Base-by-base conservation (phyloP, 2,329 filamentous ascomycete species). In the Pseudopyricularia javanii region DNA sequence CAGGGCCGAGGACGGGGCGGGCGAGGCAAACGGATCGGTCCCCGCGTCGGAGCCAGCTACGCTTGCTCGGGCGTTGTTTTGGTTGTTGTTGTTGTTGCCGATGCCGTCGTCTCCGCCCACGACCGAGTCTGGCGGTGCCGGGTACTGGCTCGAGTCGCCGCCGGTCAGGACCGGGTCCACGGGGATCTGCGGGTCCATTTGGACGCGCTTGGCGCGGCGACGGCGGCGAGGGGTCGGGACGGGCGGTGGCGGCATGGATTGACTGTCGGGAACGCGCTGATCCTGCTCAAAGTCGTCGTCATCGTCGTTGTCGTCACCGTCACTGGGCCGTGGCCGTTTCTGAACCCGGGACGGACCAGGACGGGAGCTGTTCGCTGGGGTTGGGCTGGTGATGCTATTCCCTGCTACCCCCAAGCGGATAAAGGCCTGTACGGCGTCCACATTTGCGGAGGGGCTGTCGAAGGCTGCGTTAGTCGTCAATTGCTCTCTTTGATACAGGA, bases 231-330 rank as follows among this genome's bases (percentile, higher is more conserved):
- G 53, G 22, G 26, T 24, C 11, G 47, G 52, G 14, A n/a, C 47
- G 30, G 49, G 32, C 24, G 30, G 40, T 24, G 22, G 51, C 35
- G 24, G 49, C 61, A 51, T 51, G 12, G 17, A 43, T 34, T 54
- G n/a, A 7, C 50, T 52, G 33, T 60, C 49, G 4, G 56, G 54
- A 0, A 49, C 26, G 32, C 58, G 57, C 32, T 20, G 20, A 49
- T 62, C 60, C 15, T 53, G 40, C 54, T 62, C 57, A 48, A 62
- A 62, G 15, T 30, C 45, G 52, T 60, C 54, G 11, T 59, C 55
- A 9, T 56, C 57, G 12, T 59, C 57, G 5, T 54, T 9, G 11
- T 54, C 50, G 50, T 51, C 43, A 20, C 12, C 22, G 14, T 50
- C 32, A 20, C 15, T 12, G 4, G 49, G 20, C 4, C 33, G 20